Base-by-base conservation (phyloP, 305 asterid genomes). In the Caryopteris hybrid region DNA sequence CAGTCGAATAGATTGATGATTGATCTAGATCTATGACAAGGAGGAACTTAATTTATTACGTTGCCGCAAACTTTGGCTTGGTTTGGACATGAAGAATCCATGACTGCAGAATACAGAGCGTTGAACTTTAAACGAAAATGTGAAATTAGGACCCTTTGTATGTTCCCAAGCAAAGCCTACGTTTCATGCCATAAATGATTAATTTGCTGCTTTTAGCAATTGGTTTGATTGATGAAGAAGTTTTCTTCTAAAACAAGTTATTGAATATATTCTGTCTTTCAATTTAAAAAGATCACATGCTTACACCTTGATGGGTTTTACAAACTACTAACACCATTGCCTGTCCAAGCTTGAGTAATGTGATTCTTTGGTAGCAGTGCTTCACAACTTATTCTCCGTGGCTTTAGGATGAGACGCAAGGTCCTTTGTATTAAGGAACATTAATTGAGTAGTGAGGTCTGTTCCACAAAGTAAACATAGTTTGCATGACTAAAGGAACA, bases 401-500 rank as follows among this genome's bases (percentile, higher is more conserved):
- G 34, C 48, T 51, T 51, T 61, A 20, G 39, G 56, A 33, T 50
- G 45, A 64, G 36, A 64, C 14, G 33, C 22, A 6, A 46, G 25
- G 6, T 36, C 53, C 6, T 39, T 14, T 29, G 6, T 39, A 14
- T 22, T 66, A 22, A 21, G 53, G 62, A 33, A 36, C 53, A 25
- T 13, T 22, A 31, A 8, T 53, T n/a, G 63, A 52, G 17, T 22
- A 33, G 18, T 53, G 4, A 54, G 25, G 17, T 57, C 23, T 54
- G 4, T 36, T 55, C 21, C 48, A 22, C 0, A 10, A 27, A 7
- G 46, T 55, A n/a, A 27, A 6, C 47, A 16, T 8, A 12, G 52
- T 5, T n/a, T 12, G 17, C 22, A 16, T 71, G 61, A 20, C 54
- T 64, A 5, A 56, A 45, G 57, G 50, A 70, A 70, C 59, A 38